phyloP scores from a whole-genome alignment of 164 flowering plant genomes.

The Kalanchoe fedtschenkoi region DNA sequence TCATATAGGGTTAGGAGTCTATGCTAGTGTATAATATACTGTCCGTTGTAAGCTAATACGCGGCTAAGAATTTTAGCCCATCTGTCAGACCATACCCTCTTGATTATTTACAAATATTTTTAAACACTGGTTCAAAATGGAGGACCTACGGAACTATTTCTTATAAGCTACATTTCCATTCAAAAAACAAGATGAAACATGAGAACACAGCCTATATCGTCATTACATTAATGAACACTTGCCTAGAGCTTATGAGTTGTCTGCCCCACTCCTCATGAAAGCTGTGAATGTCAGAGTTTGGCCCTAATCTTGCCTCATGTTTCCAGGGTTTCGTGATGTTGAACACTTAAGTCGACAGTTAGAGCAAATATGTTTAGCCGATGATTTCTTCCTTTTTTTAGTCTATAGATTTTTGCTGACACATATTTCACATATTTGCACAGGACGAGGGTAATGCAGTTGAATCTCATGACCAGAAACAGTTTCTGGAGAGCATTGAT shows the following conservation, averaged over 20 bases:
- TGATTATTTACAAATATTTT: neutral
- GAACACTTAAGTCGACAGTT: neutral
- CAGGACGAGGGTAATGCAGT: conserved; percentile 57
- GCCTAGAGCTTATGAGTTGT: no score
- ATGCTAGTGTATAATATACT: neutral
- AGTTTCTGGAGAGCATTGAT: conserved; percentile 71
- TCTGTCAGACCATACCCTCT: neutral
- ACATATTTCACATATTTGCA: neutral
- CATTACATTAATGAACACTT: no score
- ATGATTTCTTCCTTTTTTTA: neutral
- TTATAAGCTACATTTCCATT: no score
- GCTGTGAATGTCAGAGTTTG: neutral
- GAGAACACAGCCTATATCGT: no score
- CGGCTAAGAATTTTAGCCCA: neutral
- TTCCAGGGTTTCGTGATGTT: neutral
- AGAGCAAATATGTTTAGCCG: neutral
- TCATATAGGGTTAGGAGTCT: neutral
- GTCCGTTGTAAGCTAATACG: neutral
- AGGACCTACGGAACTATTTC: no score
- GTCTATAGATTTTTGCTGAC: neutral
- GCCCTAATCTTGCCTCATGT: neutral
- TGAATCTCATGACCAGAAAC: conserved; percentile 39
- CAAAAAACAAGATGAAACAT: no score
- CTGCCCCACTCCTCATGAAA: no score
- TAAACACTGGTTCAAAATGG: neutral